Evolutionary conservation across 768 basidiomycete species (phyloP), one percentile per base, ranked within the genome.

Genomic region (Collybia mongolica): DNA sequence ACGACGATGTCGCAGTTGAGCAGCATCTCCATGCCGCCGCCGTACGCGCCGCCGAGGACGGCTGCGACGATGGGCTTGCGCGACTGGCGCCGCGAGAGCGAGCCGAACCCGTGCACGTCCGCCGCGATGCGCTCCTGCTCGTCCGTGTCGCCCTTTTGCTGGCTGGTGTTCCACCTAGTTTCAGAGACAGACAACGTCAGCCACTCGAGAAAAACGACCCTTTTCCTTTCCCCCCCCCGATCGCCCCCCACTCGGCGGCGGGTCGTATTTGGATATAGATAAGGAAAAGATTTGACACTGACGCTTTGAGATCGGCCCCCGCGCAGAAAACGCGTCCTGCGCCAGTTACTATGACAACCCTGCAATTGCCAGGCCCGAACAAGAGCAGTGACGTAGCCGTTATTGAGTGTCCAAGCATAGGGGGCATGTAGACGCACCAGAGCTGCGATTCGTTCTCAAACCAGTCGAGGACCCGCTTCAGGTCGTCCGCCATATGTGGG

Each of bases 1-100:
- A 92, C 64, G 46, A 91, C 87, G 22, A 91, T 60, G 59, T 92
- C 90, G 53, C 88, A 90, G 55, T 92, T 93, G 4, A 91, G 57
- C 1, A 89, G 54, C 44, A 88, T 75, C 60, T 87, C 86, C 54
- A 79, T 70, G 6, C 83, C 86, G 1, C 86, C 86, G 28, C 84
- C 84, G 41, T 80, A 81, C 0, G 84, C 81, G 24, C 83, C 77
- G n/a, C 90, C 90, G 51, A 83, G 80, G 1, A 90, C 89, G 2
- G 90, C 90, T 11, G 90, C 90, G 41, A 92, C 85, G 45, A 90
- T 80, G 5, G 88, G 88, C 60, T 92, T 92, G 53, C 65, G 72
- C 0, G 80, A 80, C 29, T 73, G 75, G 3, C 90, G 77, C 20
- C 86, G 79, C 1, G 89, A 91, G 35, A 93, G 68, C 29, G 86